phyloP scores from a whole-genome alignment of 352 stramenopile genomes.

The Globisporangium ultimum region DNA sequence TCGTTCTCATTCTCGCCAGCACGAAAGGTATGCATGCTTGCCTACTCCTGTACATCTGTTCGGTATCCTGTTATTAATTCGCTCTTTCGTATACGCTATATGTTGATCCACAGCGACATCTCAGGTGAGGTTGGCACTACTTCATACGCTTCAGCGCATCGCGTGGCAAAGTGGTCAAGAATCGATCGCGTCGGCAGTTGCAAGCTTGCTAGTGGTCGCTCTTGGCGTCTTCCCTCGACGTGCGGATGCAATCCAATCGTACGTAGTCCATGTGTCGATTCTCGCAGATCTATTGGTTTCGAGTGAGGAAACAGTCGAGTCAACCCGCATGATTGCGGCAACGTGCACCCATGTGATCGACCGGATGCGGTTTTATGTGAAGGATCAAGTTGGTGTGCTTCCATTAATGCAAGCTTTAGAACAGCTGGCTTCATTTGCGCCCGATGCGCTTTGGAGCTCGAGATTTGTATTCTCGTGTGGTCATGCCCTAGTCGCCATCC shows the following conservation, averaged over 20 bases:
- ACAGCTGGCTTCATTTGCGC: constrained; percentile 23
- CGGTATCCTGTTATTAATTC: too few species aligned
- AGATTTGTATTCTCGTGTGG: constrained; percentile 32
- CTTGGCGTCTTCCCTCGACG: constrained; percentile 28
- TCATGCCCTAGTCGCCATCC: constrained; percentile 30
- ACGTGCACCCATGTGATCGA: constrained; percentile 12
- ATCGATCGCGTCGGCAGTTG: constrained; percentile 8
- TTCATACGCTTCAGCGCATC: constrained; percentile 37
- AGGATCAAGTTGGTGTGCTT: constrained; percentile 29
- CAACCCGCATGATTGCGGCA: constrained; percentile 7
- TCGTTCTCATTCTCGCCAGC: constrained; percentile 33
- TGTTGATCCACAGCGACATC: constrained; percentile 14
- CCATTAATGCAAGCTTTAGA: constrained; percentile 40
- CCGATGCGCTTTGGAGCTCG: constrained; percentile 32
- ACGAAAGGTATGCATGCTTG: constrained; percentile 11
- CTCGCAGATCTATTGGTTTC: constrained; percentile 35
- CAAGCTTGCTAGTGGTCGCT: constrained; percentile 27
- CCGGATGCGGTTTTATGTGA: constrained; percentile 23
- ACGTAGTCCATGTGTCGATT: constrained; percentile 30
- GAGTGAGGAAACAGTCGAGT: neutral
- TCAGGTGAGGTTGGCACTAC: constrained; percentile 22
- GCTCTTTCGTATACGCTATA: too few species aligned
- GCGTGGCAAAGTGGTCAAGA: constrained; percentile 26
- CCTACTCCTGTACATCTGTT: neutral
- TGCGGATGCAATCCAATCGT: constrained; percentile 21